Conservation (phyloP, 2,329 filamentous ascomycete genomes). For the Diaporthe destruens region DNA sequence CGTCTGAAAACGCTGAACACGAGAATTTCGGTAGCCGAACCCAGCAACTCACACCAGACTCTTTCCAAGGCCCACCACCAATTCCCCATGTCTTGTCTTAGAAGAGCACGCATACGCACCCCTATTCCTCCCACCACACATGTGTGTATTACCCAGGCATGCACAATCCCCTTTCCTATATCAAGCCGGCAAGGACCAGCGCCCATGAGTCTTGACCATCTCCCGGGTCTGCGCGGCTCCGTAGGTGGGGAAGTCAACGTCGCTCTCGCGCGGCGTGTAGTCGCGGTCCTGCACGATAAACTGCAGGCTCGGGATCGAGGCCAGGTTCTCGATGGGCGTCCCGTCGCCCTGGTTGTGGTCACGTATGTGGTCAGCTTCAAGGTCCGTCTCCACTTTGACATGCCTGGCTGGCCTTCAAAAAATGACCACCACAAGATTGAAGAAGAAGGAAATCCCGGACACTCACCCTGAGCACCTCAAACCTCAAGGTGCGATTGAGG, state of each 20-base stretch:
- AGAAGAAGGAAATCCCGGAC: too few relatives aligned
- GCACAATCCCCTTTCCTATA: too few relatives aligned
- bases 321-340: slow-evolving; percentile 44
- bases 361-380: background rate
- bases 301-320: slow-evolving; percentile 52
- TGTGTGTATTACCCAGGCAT: too few relatives aligned
- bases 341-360: slow-evolving; percentile 49
- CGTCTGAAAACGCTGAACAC: background rate
- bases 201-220: slow-evolving; percentile 3
- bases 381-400: background rate
- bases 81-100: too few relatives aligned
- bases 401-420: too few relatives aligned
- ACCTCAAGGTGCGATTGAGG: slow-evolving; percentile 41
- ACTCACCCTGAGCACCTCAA: slow-evolving; percentile 46
- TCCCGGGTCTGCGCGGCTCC: slow-evolving; percentile 40
- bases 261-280: slow-evolving; percentile 42
- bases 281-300: slow-evolving; percentile 52
- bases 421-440: too few relatives aligned
- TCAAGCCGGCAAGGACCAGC: background rate
- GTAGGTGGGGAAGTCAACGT: slow-evolving; percentile 46
- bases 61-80: background rate
- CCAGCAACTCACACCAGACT: background rate
- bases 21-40: background rate
- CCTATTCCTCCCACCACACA: too few relatives aligned
- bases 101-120: background rate